These are phyloP conservation scores for Monarda citriodora DNA, from an alignment of 305 asterid species.

Conservation along the genomic window DNA sequence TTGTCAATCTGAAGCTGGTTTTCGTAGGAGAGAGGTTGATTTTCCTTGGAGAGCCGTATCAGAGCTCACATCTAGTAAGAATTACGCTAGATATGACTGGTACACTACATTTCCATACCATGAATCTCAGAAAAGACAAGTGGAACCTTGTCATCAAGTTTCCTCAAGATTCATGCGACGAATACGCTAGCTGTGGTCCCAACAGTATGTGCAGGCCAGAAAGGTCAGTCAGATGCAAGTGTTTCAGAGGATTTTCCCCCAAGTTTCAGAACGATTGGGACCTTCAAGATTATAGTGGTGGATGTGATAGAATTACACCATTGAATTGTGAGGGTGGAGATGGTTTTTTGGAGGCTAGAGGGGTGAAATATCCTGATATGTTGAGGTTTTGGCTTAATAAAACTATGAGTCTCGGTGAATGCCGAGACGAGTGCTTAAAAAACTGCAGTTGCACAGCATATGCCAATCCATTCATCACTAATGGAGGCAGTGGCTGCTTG, in stretches of 20 bases:
- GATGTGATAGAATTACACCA: constrained; percentile 32
- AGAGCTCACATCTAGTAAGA: constrained; percentile 16
- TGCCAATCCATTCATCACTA: constrained; percentile 26
- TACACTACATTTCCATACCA: background rate
- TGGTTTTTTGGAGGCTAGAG: constrained; percentile 26
- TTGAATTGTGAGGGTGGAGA: constrained; percentile 31
- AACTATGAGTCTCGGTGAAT: constrained; percentile 26
- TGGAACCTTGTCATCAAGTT: constrained; percentile 18
- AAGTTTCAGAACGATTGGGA: constrained; percentile 32
- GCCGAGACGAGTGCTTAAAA: constrained; percentile 28
- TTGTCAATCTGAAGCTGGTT: constrained; percentile 5
- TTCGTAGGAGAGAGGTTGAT: constrained; percentile 18
- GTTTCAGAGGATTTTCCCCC: constrained; percentile 36
- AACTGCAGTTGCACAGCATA: constrained; percentile 43
- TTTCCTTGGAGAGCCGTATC: constrained; percentile 7
- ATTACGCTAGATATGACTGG: constrained; percentile 22
- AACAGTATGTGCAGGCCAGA: constrained; percentile 34
- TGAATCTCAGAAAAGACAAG: constrained; percentile 22
- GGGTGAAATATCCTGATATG: constrained; percentile 42
- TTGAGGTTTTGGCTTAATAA: constrained; percentile 13
- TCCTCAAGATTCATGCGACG: constrained; percentile 33
- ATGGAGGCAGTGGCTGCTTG: constrained; percentile 37
- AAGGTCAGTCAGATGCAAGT: constrained; percentile 26
- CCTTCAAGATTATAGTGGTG: constrained; percentile 34
- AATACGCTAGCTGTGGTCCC: constrained; percentile 40